Percentiles rank a stretch among this genome's conserved stretches.
Evolutionary conservation across 306 rosid genomes (phyloP).

Genomic region (Echinosophora koreensis): DNA sequence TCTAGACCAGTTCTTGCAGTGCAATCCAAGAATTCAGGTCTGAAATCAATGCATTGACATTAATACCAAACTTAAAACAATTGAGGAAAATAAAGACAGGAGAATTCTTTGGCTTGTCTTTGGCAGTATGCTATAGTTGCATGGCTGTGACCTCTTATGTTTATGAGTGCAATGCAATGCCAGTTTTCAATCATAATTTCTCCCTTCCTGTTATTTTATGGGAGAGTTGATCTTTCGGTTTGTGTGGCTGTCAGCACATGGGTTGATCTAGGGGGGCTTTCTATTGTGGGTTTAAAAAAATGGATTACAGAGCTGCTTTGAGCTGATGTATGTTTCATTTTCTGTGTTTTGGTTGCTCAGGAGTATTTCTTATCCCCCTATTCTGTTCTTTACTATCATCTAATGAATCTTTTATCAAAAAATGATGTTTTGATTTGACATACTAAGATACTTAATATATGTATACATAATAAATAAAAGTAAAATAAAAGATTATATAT

Average conservation of each 20-base stretch:
- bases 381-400: constrained; percentile 17
- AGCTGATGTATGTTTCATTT: constrained; percentile 11
- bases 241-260: constrained; percentile 21
- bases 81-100: constrained; percentile 3
- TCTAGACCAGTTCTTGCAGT: constrained; percentile 97
- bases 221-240: constrained; percentile 2
- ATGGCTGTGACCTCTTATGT: constrained; percentile 13
- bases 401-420: constrained; percentile 15
- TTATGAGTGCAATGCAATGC: constrained; percentile 14
- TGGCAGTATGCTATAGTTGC: constrained; percentile 24
- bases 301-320: constrained; percentile 3
- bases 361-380: constrained; percentile 9
- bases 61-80: constrained; percentile 43
- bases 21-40: constrained; percentile 96
- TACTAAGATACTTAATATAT: constrained; percentile 21
- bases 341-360: background rate
- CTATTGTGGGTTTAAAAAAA: background rate
- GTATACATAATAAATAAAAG: too few relatives aligned
- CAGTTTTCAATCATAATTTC: constrained; percentile 33
- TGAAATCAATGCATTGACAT: constrained; percentile 57
- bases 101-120: background rate
- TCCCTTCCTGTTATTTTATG: constrained; percentile 1
- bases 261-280: background rate
- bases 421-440: background rate
- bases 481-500: too few relatives aligned